Evolutionary conservation across 176 grass and related monocot genomes (phyloP).

Genomic region (Calamus simplicifolius): DNA sequence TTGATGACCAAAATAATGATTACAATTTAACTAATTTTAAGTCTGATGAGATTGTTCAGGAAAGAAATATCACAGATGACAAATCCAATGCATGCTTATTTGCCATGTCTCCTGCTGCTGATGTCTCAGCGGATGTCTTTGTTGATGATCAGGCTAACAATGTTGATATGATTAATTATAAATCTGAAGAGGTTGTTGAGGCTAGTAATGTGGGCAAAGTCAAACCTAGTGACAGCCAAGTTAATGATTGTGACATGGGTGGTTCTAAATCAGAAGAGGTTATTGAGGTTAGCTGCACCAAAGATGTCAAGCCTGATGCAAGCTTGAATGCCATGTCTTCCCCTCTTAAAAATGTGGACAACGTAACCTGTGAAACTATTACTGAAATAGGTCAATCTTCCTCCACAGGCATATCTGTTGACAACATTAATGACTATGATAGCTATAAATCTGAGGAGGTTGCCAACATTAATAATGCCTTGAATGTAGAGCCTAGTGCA

Average conservation of each 20-base stretch:
- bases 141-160: constrained; percentile 31
- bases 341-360: constrained; percentile 37
- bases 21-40: constrained; percentile 12
- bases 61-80: constrained; percentile 24
- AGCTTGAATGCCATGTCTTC: constrained; percentile 30
- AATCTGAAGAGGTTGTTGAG: constrained; percentile 13
- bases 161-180: constrained; percentile 2
- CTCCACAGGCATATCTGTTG: constrained; percentile 25
- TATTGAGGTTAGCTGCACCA: constrained; percentile 32
- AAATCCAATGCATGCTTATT: constrained; percentile 1
- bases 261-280: constrained; percentile 19
- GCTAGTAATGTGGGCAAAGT: constrained; percentile 21
- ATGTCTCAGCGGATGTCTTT: constrained; percentile 8
- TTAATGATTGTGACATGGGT: constrained; percentile 28
- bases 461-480: constrained; percentile 20
- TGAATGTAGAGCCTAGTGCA: constrained; percentile 19
- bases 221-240: constrained; percentile 20
- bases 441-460: constrained; percentile 21
- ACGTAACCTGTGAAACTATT: constrained; percentile 24
- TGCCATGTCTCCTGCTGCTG: not conserved
- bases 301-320: constrained; percentile 40
- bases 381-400: constrained; percentile 23
- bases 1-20: constrained; percentile 8
- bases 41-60: constrained; percentile 14
- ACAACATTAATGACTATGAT: constrained; percentile 30